phyloP scores from a whole-genome alignment of 2,329 filamentous ascomycete species.

The Thelonectria blattea region DNA sequence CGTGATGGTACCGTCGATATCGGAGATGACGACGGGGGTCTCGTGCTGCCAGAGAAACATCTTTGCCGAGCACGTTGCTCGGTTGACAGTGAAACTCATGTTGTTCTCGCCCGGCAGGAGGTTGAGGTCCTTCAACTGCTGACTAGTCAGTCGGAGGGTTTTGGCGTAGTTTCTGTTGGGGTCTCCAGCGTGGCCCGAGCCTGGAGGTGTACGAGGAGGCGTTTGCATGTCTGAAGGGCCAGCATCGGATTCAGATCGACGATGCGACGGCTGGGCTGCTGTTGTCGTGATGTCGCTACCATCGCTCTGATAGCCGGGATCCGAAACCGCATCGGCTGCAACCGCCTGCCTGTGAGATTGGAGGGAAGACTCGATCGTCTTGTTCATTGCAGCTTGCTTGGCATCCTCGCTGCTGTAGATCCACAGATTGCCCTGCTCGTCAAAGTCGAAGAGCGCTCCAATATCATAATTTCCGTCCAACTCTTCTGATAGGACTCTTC shows the following conservation, averaged over 20 bases:
- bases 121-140: slow-evolving; percentile 86
- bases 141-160: slow-evolving; percentile 91
- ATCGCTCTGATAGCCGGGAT: slow-evolving; percentile 95
- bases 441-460: slow-evolving; percentile 90
- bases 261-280: slow-evolving; percentile 55
- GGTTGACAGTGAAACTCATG: slow-evolving; percentile 96
- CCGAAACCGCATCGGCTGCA: slow-evolving; percentile 82
- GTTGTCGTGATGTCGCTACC: slow-evolving; percentile 67
- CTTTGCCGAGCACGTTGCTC: slow-evolving; percentile 86
- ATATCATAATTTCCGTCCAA: slow-evolving; percentile 96
- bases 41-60: slow-evolving; percentile 96
- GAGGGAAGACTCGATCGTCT: slow-evolving; percentile 59
- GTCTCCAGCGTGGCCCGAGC: slow-evolving; percentile 68
- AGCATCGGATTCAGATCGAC: slow-evolving; percentile 71
- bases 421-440: slow-evolving; percentile 97
- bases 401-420: slow-evolving; percentile 98
- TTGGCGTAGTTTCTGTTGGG: slow-evolving; percentile 92
- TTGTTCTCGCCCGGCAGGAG: slow-evolving; percentile 86
- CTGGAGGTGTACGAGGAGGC: slow-evolving; percentile 73
- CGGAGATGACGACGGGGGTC: slow-evolving; percentile 93
- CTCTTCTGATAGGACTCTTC: slow-evolving; percentile 91
- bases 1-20: slow-evolving; percentile 98
- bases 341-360: slow-evolving; percentile 55
- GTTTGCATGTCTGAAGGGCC: slow-evolving; percentile 63
- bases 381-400: slow-evolving; percentile 83